Conservation (phyloP, 345 rosid species). For the Microcos paniculata region DNA sequence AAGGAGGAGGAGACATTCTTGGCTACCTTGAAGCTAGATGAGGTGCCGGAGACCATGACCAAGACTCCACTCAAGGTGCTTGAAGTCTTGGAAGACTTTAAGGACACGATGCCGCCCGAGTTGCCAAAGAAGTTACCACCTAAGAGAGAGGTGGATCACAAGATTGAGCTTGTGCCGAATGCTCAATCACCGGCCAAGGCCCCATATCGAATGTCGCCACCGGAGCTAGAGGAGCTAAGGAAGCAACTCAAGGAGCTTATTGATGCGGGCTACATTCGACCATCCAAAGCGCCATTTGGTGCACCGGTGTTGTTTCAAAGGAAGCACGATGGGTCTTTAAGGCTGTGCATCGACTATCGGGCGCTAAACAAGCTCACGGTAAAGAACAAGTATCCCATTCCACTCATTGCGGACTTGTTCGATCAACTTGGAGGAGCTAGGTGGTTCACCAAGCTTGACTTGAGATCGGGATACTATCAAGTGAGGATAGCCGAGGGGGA, state of each 20-base stretch:
- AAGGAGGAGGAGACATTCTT: not conserved
- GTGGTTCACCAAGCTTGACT: slow-evolving; percentile 12
- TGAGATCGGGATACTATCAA: not conserved
- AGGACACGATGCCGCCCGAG: not conserved
- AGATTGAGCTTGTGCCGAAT: not conserved
- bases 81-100: not conserved
- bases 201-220: too few relatives aligned
- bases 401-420: not conserved
- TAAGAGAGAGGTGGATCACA: not conserved
- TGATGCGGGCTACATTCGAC: not conserved
- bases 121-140: not conserved
- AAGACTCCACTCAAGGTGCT: not conserved
- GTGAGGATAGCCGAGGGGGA: not conserved
- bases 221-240: not conserved
- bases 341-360: not conserved
- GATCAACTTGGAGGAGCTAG: not conserved
- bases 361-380: not conserved
- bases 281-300: not conserved
- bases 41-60: not conserved
- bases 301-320: not conserved
- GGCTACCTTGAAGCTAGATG: not conserved
- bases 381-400: not conserved
- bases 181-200: not conserved
- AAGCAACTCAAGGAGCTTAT: not conserved
- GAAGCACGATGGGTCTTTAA: not conserved